These are phyloP conservation scores for Falciphora oryzae DNA, from an alignment of 2,329 filamentous ascomycete species.

Conservation along the genomic window DNA sequence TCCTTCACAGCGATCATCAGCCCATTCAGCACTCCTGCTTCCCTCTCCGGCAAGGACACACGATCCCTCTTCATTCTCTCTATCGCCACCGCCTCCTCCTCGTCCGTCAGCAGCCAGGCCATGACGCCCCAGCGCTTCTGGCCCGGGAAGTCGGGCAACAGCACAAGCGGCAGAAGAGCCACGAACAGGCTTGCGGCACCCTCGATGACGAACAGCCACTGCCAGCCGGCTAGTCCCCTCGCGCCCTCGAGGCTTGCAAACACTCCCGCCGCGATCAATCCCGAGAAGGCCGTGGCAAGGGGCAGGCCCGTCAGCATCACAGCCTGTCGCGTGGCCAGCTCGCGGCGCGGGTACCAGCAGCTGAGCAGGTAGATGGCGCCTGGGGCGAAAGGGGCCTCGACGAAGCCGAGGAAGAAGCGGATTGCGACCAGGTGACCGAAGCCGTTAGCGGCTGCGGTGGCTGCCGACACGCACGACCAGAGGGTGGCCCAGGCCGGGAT, in stretches of 20 bases:
- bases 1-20: constrained; percentile 20
- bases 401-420: constrained; percentile 30
- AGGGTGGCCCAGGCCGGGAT: constrained; percentile 23
- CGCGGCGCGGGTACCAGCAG: constrained; percentile 34
- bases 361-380: constrained; percentile 35
- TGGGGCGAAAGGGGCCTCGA: constrained; percentile 29
- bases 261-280: constrained; percentile 39
- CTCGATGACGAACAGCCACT: constrained; percentile 46
- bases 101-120: constrained; percentile 5
- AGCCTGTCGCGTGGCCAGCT: constrained; percentile 31
- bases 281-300: constrained; percentile 41
- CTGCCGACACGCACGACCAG: constrained; percentile 27
- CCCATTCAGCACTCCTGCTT: constrained; percentile 14
- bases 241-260: constrained; percentile 40
- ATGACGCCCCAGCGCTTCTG: background rate
- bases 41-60: background rate
- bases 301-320: constrained; percentile 30
- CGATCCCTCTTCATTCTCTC: constrained; percentile 5
- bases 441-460: constrained; percentile 28
- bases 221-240: constrained; percentile 43
- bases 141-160: constrained; percentile 8
- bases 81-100: background rate
- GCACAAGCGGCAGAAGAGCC: background rate
- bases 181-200: constrained; percentile 36
- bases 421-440: constrained; percentile 28